Evolutionary conservation across 129 eudicot genomes (phyloP), one percentile per base, ranked within the genome.

Genomic region (Cynara cardunculus): DNA sequence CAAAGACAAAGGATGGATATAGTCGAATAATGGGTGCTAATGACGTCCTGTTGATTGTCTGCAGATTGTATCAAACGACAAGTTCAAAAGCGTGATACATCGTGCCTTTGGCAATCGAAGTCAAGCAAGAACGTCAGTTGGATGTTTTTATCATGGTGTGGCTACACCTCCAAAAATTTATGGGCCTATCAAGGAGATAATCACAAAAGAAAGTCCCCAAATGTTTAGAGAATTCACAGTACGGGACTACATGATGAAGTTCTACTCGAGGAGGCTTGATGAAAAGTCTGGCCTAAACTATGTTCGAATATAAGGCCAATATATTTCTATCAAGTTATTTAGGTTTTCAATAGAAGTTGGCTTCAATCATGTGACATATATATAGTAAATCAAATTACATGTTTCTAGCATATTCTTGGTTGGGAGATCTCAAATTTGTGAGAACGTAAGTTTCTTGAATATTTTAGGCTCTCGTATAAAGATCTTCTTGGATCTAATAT

Each of bases 51-150:
- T 25, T 81, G 53, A 74, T 27, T 41, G 7, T n/a, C n/a, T n/a
- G 70, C 78, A 87, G 93, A 72, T 91, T 19, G 32, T 91, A 32
- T 31, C 93, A 14, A 91, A 91, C 68, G 91, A 85, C 80, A 73
- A 79, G 82, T 83, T 87, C 44, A 84, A 80, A 49, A 91, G 96
- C 78, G 83, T 83, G 26, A 71, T 75, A 24, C 96, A 89, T 41
- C 80, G 88, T 35, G 91, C 82, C 2, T 7, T 49, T 21, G 86
- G 88, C 26, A 89, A 87, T 56, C 5, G 12, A 4, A 75, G 72
- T 16, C 90, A 74, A 9, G 81, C 96, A 21, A 74, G 96, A 72
- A 77, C 88, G 9, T 89, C 96, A 0, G 84, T 84, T n/a, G 89
- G 85, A 4, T 72, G 84, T 39, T 87, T 87, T 56, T 83, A 85